Base-by-base conservation (phyloP, 177 flowering plant species). In the Vitis hybrid region DNA sequence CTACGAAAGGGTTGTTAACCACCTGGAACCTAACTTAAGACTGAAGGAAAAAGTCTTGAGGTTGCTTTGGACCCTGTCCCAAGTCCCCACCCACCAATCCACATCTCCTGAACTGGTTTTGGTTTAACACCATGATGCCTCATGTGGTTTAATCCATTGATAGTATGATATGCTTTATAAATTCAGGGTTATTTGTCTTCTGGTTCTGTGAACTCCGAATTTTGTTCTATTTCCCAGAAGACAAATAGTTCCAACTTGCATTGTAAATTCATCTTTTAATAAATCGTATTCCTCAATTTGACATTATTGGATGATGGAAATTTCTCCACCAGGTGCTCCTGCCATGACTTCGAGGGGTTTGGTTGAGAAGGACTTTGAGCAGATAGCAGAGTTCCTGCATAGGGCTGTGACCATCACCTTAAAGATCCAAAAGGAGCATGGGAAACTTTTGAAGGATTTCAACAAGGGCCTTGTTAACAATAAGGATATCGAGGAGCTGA, bases 281-380 rank as follows among this genome's bases (percentile, higher is more conserved):
- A 10, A 8, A 5, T 59, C 7, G 45, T 9, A 26, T 2, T n/a
- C 15, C 14, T n/a, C 45, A 2, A 22, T 12, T 15, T 34, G 14
- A 10, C 26, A 16, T 14, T 7, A 19, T 39, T 14, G 26, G 3
- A 1, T 22, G 56, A 53, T 54, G 12, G 50, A 20, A 39, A 3
- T 52, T 64, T 62, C 29, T 72, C 59, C 71, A 67, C 16, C 80
- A 94, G 99, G 99, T 77, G 50, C 99, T 51, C 98, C 99, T 8
- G 99, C 99, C 69, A 96, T 96, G 99, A 96, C 98, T 48, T 93
- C 98, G 12, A 89, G 99, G 79, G 99, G 99, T 19, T 82, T 92
- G 88, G 76, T 90, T 1, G 99, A 96, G 90, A 92, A 89, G 83
- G 98, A 96, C 82, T 96, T 96, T 70, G 99, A 93, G 84, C 87